Evolutionary conservation across 768 basidiomycete species (phyloP).

Genomic region (Exsudoporus frostii): DNA sequence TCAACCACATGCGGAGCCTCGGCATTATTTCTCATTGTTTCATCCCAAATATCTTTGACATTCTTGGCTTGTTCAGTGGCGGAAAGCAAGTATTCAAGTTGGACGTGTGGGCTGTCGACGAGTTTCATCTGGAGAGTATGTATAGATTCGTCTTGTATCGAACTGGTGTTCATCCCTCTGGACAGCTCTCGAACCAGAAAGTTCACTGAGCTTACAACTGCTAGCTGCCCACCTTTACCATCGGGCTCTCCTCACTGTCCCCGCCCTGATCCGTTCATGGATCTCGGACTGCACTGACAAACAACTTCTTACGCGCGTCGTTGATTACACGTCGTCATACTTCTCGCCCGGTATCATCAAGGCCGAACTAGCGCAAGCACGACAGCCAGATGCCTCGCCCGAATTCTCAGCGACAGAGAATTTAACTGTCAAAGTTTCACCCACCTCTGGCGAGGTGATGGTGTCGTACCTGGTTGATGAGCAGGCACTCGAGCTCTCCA

Average conservation of each 20-base stretch:
- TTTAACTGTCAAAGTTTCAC: constrained; percentile 73
- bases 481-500: constrained; percentile 82
- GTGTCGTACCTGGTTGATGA: constrained; percentile 90
- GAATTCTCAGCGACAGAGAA: constrained; percentile 67
- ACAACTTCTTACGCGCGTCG: constrained; percentile 73
- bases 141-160: neutral
- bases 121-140: constrained; percentile 74
- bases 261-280: constrained; percentile 84
- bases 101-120: constrained; percentile 82
- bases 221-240: constrained; percentile 89
- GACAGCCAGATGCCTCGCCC: constrained; percentile 48
- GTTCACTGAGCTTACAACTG: constrained; percentile 52
- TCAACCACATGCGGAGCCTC: constrained; percentile 76
- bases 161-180: neutral
- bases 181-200: constrained; percentile 57
- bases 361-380: constrained; percentile 76
- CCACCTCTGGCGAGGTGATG: constrained; percentile 73
- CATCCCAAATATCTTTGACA: constrained; percentile 65
- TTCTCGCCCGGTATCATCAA: constrained; percentile 89
- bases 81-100: constrained; percentile 71
- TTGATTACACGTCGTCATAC: constrained; percentile 73
- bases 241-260: constrained; percentile 76
- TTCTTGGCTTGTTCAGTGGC: constrained; percentile 66
- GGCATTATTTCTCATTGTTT: constrained; percentile 63
- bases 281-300: constrained; percentile 86